Evolutionary conservation across 306 rosid genomes (phyloP).

Genomic region (Lagenaria siceraria): DNA sequence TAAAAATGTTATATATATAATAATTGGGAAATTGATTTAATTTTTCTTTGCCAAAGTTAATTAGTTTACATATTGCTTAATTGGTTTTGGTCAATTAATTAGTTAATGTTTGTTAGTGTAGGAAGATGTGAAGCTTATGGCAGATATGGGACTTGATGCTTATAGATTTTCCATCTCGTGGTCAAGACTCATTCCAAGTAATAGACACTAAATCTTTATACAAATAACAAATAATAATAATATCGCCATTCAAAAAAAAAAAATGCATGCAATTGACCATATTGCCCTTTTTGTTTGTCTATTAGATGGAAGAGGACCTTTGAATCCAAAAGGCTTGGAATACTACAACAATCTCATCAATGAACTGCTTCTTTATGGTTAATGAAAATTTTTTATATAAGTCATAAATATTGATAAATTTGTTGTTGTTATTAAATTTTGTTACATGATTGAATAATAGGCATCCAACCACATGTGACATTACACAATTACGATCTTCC

Average conservation of each 20-base stretch:
- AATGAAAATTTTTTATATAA: neutral
- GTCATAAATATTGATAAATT: neutral
- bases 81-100: neutral
- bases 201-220: neutral
- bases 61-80: too few relatives aligned
- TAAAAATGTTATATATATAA: too few relatives aligned
- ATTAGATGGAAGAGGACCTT: slow-evolving; percentile 55
- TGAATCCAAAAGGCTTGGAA: slow-evolving; percentile 52
- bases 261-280: neutral
- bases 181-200: slow-evolving; percentile 75
- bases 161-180: slow-evolving; percentile 81
- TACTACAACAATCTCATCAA: slow-evolving; percentile 70
- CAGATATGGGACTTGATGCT: slow-evolving; percentile 53
- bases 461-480: slow-evolving; percentile 66
- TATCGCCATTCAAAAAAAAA: neutral
- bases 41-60: too few relatives aligned
- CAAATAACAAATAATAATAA: neutral
- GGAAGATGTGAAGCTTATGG: slow-evolving; percentile 81
- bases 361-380: slow-evolving; percentile 45
- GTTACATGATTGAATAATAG: slow-evolving; percentile 21
- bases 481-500: slow-evolving; percentile 43
- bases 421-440: neutral
- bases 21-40: too few relatives aligned
- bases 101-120: slow-evolving; percentile 12
- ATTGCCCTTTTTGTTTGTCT: neutral